Percentiles rank a stretch among this genome's conserved stretches.
These are phyloP conservation scores for Wickerhamiella kurtzmanii DNA, from an alignment of 805 yeast genomes.

Conservation along the genomic window DNA sequence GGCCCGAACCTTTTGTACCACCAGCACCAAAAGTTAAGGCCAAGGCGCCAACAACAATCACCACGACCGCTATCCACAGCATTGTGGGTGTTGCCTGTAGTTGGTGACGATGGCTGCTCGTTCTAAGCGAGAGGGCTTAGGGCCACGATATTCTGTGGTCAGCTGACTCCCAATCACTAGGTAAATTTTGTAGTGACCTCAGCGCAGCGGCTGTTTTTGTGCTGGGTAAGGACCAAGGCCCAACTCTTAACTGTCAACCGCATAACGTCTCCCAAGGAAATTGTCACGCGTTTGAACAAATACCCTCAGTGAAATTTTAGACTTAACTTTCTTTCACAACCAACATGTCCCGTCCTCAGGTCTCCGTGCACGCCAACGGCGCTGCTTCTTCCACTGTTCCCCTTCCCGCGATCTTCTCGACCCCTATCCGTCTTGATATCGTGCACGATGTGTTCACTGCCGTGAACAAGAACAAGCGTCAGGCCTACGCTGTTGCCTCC, in stretches of 20 bases:
- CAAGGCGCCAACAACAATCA: neutral
- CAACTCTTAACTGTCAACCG: neutral
- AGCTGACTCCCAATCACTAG: too few relatives aligned
- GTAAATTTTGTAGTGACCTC: too few relatives aligned
- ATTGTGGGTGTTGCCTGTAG: neutral
- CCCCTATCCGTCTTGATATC: constrained; percentile 99
- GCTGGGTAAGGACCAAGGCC: too few relatives aligned
- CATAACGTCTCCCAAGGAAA: neutral
- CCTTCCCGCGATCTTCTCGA: constrained; percentile 97
- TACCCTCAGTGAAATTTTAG: neutral
- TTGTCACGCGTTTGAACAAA: neutral
- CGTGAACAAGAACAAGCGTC: constrained; percentile 99
- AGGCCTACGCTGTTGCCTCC: constrained; percentile 98
- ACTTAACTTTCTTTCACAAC: neutral
- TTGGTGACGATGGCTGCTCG: too few relatives aligned
- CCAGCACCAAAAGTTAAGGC: neutral
- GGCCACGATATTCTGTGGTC: neutral
- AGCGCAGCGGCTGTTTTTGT: too few relatives aligned
- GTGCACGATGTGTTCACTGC: constrained; percentile 98
- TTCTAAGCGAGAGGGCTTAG: neutral
- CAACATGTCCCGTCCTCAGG: constrained; percentile 71
- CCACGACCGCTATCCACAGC: neutral
- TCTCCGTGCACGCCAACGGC: constrained; percentile 87
- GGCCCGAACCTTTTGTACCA: neutral
- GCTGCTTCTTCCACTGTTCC: constrained; percentile 72